phyloP scores from a whole-genome alignment of 345 rosid species.

The Bretschneidera sinensis region DNA sequence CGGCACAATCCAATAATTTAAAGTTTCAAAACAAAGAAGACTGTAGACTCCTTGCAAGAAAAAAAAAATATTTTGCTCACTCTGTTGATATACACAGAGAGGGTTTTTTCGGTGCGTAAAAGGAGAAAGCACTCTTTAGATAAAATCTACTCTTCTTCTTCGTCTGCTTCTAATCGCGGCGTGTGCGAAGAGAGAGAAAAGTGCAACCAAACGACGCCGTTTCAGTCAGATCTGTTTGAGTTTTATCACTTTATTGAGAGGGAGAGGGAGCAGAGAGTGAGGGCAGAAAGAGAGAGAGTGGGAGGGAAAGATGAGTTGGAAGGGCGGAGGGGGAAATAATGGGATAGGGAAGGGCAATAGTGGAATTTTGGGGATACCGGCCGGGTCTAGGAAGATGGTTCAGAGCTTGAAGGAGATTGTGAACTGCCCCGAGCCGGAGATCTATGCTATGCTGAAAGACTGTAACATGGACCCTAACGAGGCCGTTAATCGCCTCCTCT shows the following conservation, averaged over 20 bases:
- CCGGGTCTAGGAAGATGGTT: constrained; percentile 75
- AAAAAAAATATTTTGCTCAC: too few species aligned
- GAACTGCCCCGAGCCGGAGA: constrained; percentile 89
- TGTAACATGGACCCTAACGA: constrained; percentile 99
- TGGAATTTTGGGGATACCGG: constrained; percentile 67
- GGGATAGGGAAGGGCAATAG: constrained; percentile 41
- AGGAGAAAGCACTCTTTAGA: constrained; percentile 11
- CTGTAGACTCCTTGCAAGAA: too few species aligned
- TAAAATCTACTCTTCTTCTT: constrained; percentile 6
- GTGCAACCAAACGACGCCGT: constrained; percentile 1
- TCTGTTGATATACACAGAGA: too few species aligned
- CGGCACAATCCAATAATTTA: too few species aligned
- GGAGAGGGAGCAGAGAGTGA: too few species aligned
- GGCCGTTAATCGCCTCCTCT: constrained; percentile 87
- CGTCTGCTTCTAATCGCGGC: constrained; percentile 15
- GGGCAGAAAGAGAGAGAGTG: constrained; percentile 2
- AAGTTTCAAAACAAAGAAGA: too few species aligned
- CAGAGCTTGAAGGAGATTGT: constrained; percentile 95
- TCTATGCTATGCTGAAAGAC: constrained; percentile 92
- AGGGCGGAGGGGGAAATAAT: constrained; percentile 38
- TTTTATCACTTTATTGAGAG: too few species aligned
- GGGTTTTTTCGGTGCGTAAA: too few species aligned
- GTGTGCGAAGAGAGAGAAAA: not conserved
- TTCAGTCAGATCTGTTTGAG: constrained; percentile 22
- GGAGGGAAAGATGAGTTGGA: constrained; percentile 41